A percentile compares a stretch with the other conserved stretches of the same genome.
phyloP scores from a whole-genome alignment of 768 basidiomycete genomes.

The Rubroboletus satanas region DNA sequence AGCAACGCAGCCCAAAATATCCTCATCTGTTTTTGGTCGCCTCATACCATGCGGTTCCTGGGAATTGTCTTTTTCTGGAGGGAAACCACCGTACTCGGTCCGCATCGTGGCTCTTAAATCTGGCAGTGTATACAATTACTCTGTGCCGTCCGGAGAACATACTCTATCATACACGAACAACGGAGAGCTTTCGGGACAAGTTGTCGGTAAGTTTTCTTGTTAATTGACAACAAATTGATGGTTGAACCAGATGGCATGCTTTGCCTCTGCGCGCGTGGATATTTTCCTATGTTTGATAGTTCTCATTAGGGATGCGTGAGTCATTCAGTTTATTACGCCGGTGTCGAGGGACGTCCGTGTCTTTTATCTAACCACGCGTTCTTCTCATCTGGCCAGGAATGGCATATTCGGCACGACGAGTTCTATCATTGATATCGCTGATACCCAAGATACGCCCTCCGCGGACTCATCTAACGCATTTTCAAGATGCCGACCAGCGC shows the following conservation, averaged over 20 bases:
- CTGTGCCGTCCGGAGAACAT: constrained; percentile 32
- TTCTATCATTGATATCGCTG: neutral
- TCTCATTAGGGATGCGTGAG: constrained; percentile 43
- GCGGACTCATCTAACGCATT: neutral
- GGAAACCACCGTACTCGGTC: constrained; percentile 42
- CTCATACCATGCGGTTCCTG: constrained; percentile 38
- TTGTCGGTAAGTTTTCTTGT: constrained; percentile 33
- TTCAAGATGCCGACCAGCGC: constrained; percentile 11
- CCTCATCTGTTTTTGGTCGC: neutral
- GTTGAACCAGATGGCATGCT: neutral
- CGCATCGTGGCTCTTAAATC: constrained; percentile 38
- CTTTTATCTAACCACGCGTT: constrained; percentile 1
- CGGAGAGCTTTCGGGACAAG: constrained; percentile 30
- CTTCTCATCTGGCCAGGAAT: constrained; percentile 28
- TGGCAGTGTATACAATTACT: constrained; percentile 40
- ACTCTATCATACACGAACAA: constrained; percentile 42
- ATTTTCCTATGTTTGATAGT: constrained; percentile 23
- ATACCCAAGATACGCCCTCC: constrained; percentile 3
- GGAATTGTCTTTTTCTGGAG: constrained; percentile 43
- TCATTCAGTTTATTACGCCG: neutral
- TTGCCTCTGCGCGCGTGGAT: neutral
- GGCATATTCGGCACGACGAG: constrained; percentile 31
- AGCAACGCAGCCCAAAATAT: constrained; percentile 19
- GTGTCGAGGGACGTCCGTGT: neutral
- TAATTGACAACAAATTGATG: neutral